phyloP scores from a whole-genome alignment of 768 basidiomycete species.

The Leccinellum luteum region DNA sequence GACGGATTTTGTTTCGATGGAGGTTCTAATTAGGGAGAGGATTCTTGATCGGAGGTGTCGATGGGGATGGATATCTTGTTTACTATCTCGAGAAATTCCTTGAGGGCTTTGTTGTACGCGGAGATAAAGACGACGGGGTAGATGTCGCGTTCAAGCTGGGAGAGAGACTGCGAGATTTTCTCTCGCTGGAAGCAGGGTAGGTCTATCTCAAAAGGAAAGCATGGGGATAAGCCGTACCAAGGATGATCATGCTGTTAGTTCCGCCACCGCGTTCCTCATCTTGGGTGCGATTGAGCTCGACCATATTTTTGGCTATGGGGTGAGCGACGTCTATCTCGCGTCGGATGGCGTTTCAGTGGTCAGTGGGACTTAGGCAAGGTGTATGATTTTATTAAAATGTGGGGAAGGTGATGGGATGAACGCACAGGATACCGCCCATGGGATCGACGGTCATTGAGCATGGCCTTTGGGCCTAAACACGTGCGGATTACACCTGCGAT shows the following conservation, averaged over 20 bases:
- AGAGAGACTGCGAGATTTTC: slow-evolving; percentile 95
- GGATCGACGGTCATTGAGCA: slow-evolving; percentile 99
- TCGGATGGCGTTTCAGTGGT: slow-evolving; percentile 98
- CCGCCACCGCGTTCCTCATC: slow-evolving; percentile 99
- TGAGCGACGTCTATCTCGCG: slow-evolving; percentile 99
- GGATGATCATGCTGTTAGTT: slow-evolving; percentile 96
- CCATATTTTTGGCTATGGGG: slow-evolving; percentile 99
- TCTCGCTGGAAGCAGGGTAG: slow-evolving; percentile 54
- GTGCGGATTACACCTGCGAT: slow-evolving; percentile 98
- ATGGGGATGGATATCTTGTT: slow-evolving; percentile 87
- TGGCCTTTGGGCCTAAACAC: slow-evolving; percentile 95
- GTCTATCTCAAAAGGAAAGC: accelerated
- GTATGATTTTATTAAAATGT: too few relatives aligned
- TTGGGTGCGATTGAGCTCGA: slow-evolving; percentile 95
- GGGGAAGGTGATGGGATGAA: slow-evolving; percentile 7
- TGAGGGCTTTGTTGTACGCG: slow-evolving; percentile 95
- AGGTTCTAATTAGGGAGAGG: slow-evolving; percentile 96
- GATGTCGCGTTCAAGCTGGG: slow-evolving; percentile 93
- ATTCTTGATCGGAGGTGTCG: slow-evolving; percentile 87
- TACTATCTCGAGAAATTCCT: slow-evolving; percentile 87
- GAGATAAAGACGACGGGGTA: slow-evolving; percentile 99
- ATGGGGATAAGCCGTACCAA: slow-evolving; percentile 56
- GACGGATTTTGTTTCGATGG: slow-evolving; percentile 98
- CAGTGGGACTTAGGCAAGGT: slow-evolving; percentile 66
- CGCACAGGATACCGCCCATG: slow-evolving; percentile 97